Percentiles rank a stretch among this genome's conserved stretches.
These are phyloP conservation scores for Pythium phragmitis DNA, from an alignment of 352 stramenopile species.

Conservation along the genomic window DNA sequence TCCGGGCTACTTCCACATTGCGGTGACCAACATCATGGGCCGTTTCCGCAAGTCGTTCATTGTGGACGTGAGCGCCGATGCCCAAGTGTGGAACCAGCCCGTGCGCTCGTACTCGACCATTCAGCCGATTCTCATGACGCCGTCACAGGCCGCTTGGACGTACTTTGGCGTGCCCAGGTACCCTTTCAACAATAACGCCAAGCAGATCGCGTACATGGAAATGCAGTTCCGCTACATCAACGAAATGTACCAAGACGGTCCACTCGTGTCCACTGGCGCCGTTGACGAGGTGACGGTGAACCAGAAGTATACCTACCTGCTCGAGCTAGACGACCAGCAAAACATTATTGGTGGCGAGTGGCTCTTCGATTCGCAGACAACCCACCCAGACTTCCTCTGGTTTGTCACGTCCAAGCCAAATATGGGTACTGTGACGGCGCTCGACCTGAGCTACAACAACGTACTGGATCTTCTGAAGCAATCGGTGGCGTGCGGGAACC, in stretches of 20 bases:
- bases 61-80: slow-evolving; percentile 35
- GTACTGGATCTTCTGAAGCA: slow-evolving; percentile 11
- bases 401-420: slow-evolving; percentile 32
- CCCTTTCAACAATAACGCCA: slow-evolving; percentile 32
- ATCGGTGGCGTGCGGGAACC: slow-evolving; percentile 10
- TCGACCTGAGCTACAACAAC: slow-evolving; percentile 21
- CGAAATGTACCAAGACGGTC: slow-evolving; percentile 42
- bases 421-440: slow-evolving; percentile 4
- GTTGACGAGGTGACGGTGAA: slow-evolving; percentile 35
- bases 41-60: slow-evolving; percentile 39
- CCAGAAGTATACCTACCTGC: slow-evolving; percentile 51
- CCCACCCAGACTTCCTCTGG: slow-evolving; percentile 74
- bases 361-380: slow-evolving; percentile 45
- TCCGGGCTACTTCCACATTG: slow-evolving; percentile 32
- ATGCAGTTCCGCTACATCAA: slow-evolving; percentile 43
- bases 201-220: slow-evolving; percentile 41
- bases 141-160: slow-evolving; percentile 25
- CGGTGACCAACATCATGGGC: slow-evolving; percentile 45
- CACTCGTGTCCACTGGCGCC: slow-evolving; percentile 29
- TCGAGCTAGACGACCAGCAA: slow-evolving; percentile 58
- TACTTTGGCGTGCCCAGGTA: slow-evolving; percentile 29
- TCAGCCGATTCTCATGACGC: slow-evolving; percentile 33
- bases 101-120: slow-evolving; percentile 42
- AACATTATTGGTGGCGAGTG: slow-evolving; percentile 73
- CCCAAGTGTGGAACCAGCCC: slow-evolving; percentile 60